These are phyloP conservation scores for Sparassis latifolia DNA, from an alignment of 1,284 basidiomycete species.

Conservation along the genomic window DNA sequence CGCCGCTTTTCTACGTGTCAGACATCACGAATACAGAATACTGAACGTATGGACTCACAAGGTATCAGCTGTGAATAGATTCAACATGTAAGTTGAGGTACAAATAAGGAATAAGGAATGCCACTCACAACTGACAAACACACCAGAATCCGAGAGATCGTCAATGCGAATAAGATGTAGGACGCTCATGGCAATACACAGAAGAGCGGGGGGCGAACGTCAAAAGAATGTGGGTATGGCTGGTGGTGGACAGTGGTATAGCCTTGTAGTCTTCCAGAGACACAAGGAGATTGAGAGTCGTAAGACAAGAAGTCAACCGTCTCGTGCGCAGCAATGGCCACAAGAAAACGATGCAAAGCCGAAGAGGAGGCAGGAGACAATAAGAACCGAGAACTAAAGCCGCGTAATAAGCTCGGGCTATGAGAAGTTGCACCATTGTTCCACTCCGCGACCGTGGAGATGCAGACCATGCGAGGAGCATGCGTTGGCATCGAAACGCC, in stretches of 20 bases:
- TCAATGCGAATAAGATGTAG: not conserved
- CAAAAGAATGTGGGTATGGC: conserved; percentile 1
- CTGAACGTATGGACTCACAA: too few species aligned
- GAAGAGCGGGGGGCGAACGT: not conserved
- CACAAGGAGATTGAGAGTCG: conserved; percentile 3
- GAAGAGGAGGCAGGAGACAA: conserved; percentile 12
- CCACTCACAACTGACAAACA: conserved; percentile 5
- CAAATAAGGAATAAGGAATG: too few species aligned
- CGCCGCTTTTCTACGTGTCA: too few species aligned
- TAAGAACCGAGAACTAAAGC: conserved; percentile 11
- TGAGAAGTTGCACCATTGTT: conserved; percentile 6
- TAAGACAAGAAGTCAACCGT: conserved; percentile 2
- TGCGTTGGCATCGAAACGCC: conserved; percentile 9
- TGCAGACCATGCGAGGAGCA: not conserved
- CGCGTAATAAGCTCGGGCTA: conserved; percentile 7
- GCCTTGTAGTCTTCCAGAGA: conserved; percentile 9
- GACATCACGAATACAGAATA: too few species aligned
- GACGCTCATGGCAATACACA: not conserved
- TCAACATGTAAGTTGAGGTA: too few species aligned
- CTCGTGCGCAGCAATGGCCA: not conserved
- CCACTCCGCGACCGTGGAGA: conserved; percentile 5
- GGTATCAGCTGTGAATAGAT: too few species aligned
- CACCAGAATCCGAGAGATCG: conserved; percentile 1
- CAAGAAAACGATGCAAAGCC: not conserved
- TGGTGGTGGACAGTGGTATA: conserved; percentile 1